Evolutionary conservation across 495 filamentous ascomycete genomes (phyloP), one percentile per base, ranked within the genome.

Genomic region (Daldinia decipiens): DNA sequence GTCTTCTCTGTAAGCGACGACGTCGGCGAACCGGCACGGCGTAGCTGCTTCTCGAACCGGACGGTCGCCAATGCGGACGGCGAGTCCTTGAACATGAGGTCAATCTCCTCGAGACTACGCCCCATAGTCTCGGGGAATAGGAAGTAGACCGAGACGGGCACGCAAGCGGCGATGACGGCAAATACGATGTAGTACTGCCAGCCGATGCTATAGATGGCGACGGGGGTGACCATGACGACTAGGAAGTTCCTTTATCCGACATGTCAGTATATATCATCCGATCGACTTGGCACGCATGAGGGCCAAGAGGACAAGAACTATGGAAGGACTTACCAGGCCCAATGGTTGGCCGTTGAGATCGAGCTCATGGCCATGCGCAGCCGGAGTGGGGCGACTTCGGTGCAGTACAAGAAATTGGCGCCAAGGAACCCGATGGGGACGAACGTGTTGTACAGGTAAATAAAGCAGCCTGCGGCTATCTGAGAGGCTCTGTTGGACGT

Each of bases 71-170:
- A 89, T 15, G 77, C 73, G 58, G 82, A 87, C 40, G 73, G 73
- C 5, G 87, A 87, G 78, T 91, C 88, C 59, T 86, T 87, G 74
- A 91, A 90, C 73, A 90, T 86, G 52, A 89, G 76, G 72, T 91
- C 89, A 51, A 90, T 89, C 67, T 90, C 87, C 71, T 91, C 89
- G 12, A 91, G 80, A 52, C 77, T 83, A 40, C 87, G 85, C 36
- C 83, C 81, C 71, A 75, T 83, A 9, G 85, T 88, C 75, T 88
- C 86, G 0, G 86, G 86, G 71, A 80, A 88, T 66, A 87, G 84
- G 71, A 88, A 86, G 77, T 87, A 89, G 11, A 88, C 86, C 4
- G 73, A 80, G 0, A 78, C 76, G 9, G 82, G 78, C 47, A 87
- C 83, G 58, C 78, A 78, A 12, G 82, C 82, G 34, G 86, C 85